Evolutionary conservation across 805 yeast genomes (phyloP).

Genomic region (Teunomyces funiuensis): DNA sequence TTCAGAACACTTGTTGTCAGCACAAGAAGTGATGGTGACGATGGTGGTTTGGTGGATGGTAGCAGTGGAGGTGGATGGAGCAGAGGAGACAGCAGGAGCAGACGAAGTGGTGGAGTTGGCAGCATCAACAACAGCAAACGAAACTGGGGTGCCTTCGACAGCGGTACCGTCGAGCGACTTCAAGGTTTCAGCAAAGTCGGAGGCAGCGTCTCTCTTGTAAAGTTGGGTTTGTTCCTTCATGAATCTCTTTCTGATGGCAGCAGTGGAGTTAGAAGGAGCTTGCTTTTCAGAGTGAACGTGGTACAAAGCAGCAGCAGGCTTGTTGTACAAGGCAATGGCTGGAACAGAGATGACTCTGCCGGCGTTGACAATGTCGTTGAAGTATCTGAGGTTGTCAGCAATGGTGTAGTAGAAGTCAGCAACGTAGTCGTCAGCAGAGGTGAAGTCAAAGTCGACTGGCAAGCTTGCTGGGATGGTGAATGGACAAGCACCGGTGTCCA

Average conservation of each 20-base stretch:
- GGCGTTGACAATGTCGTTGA: slow-evolving; percentile 33
- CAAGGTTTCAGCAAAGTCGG: slow-evolving; percentile 23
- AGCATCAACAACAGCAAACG: slow-evolving; percentile 17
- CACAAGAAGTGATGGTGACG: slow-evolving; percentile 26
- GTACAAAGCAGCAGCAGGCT: slow-evolving; percentile 23
- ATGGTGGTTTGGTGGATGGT: slow-evolving; percentile 17
- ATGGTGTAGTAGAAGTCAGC: slow-evolving; percentile 37
- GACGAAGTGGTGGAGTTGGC: slow-evolving; percentile 10
- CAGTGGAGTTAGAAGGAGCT: slow-evolving; percentile 40
- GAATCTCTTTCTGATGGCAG: slow-evolving; percentile 41
- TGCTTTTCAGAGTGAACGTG: slow-evolving; percentile 27
- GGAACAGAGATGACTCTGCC: slow-evolving; percentile 35
- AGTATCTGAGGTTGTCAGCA: slow-evolving; percentile 24
- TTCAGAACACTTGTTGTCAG: slow-evolving; percentile 22
- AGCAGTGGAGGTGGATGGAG: slow-evolving; percentile 12
- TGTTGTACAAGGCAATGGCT: slow-evolving; percentile 28
- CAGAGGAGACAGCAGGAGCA: slow-evolving; percentile 13
- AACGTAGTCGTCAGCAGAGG: slow-evolving; percentile 28
- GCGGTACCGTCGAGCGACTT: slow-evolving; percentile 26
- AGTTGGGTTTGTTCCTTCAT: slow-evolving; percentile 17
- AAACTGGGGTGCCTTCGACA: slow-evolving; percentile 16
- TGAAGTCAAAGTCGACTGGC: slow-evolving; percentile 28
- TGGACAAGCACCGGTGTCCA: slow-evolving; percentile 40
- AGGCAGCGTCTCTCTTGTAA: slow-evolving; percentile 32
- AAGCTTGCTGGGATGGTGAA: slow-evolving; percentile 32